Evolutionary conservation across 2,329 filamentous ascomycete species (phyloP), one percentile per base, ranked within the genome.

Genomic region (Didymosphaeria variabile): DNA sequence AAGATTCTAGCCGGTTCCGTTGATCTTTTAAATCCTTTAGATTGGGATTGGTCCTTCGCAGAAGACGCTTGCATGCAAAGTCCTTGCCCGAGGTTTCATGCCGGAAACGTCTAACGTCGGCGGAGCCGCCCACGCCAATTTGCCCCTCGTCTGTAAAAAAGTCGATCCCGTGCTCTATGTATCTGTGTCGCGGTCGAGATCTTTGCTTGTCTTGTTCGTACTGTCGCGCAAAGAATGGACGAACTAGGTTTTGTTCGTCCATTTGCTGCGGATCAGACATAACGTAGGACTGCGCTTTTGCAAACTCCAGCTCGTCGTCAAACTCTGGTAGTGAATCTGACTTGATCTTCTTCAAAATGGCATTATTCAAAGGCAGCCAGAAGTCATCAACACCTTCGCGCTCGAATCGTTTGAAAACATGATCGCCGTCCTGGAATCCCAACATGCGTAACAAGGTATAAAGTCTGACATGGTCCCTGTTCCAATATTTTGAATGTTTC

Each of bases 381-480:
- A 65, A 56, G 58, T 68, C 66, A 36, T 50, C 53, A 23, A 67
- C 55, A 5, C 57, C 13, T 42, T 68, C 60, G 26, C 36, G 47
- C 31, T 55, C 55, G 53, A 68, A 67, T 10, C 46, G 49, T 10
- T 51, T 23, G 42, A 65, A 63, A 26, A 63, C 55, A 6, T 45
- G 34, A 26, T 49, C 45, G 17, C 62, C 57, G 19, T 63, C 51
- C 10, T 58, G 55, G 55, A 59, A 62, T 38, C 55, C 66, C 15
- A 67, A 59, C 59, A 68, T 67, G 23, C 64, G 64, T 19, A 68
- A 53, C 13, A 68, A 60, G 5, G 60, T 62, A 49, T 63, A 68
- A 2, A 61, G 60, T 12, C 66, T 57, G 2, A 61, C 61, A n/a
- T 57, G 60, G 2, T 57, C 46, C 40, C 15, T 29, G 23, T 32